A percentile compares a stretch with the other conserved stretches of the same genome.
These are phyloP conservation scores for Candida freyschussii DNA, from an alignment of 1,139 yeast genomes.

Conservation along the genomic window DNA sequence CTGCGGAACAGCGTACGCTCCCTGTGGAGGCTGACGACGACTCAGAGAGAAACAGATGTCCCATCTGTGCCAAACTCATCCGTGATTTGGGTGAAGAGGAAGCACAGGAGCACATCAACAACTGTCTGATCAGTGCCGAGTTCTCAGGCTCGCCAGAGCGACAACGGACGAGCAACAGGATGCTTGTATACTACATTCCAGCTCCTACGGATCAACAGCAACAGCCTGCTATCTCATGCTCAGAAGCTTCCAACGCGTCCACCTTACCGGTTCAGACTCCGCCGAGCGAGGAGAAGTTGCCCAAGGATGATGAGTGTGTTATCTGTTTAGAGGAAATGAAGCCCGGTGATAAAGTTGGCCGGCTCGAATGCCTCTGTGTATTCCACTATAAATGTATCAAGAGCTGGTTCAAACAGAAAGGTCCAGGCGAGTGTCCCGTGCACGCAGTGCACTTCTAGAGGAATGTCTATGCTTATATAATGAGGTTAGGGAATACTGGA, in stretches of 20 bases:
- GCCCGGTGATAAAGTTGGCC: conserved; percentile 85
- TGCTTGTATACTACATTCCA: conserved; percentile 79
- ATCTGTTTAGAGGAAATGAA: conserved; percentile 85
- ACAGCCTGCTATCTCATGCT: conserved; percentile 19
- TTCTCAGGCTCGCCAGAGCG: conserved; percentile 58
- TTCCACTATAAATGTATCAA: conserved; percentile 88
- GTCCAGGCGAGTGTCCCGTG: conserved; percentile 83
- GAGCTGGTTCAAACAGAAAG: conserved; percentile 84
- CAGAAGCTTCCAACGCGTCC: conserved; percentile 17
- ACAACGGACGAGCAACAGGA: conserved; percentile 52
- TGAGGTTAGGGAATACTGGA: too few species aligned
- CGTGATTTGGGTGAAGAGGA: conserved; percentile 33
- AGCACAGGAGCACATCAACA: conserved; percentile 63
- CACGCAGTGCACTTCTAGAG: conserved; percentile 43
- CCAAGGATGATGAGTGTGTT: conserved; percentile 69
- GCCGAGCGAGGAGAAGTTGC: conserved; percentile 21
- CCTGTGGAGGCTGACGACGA: conserved; percentile 19
- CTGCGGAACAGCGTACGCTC: conserved; percentile 11
- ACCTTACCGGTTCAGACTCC: conserved; percentile 3
- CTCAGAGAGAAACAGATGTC: conserved; percentile 42
- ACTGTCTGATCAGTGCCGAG: conserved; percentile 64
- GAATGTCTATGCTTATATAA: too few species aligned
- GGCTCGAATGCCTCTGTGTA: conserved; percentile 90
- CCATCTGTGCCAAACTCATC: conserved; percentile 42
- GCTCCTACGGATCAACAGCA: conserved; percentile 30